These are phyloP conservation scores for Termitomyces heimii DNA, from an alignment of 768 basidiomycete genomes.

Conservation along the genomic window DNA sequence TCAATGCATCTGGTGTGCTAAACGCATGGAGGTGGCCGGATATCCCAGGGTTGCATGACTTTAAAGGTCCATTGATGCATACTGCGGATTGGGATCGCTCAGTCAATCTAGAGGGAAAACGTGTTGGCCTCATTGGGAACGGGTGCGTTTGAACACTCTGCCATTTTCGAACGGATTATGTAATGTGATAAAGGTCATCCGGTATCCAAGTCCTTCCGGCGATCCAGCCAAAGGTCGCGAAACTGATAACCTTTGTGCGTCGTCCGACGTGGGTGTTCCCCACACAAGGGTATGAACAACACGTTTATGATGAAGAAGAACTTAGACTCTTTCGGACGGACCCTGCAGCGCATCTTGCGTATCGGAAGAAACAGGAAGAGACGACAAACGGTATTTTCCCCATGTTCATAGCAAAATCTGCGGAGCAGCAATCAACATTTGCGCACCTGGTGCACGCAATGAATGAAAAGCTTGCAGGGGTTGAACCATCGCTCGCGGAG, in stretches of 20 bases:
- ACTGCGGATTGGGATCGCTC: slow-evolving; percentile 26
- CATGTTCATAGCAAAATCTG: slow-evolving; percentile 25
- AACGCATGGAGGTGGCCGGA: slow-evolving; percentile 35
- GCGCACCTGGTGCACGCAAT: slow-evolving; percentile 27
- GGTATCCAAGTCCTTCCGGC: slow-evolving; percentile 29
- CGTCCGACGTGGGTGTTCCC: slow-evolving; percentile 26
- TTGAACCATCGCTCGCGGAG: slow-evolving; percentile 36
- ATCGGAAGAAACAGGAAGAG: slow-evolving; percentile 35
- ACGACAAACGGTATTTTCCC: slow-evolving; percentile 29
- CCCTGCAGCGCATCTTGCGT: slow-evolving; percentile 31
- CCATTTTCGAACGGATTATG: neutral
- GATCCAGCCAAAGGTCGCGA: slow-evolving; percentile 27
- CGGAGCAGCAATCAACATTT: slow-evolving; percentile 23
- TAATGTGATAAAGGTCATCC: slow-evolving; percentile 20
- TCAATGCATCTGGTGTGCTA: slow-evolving; percentile 27
- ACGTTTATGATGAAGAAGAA: slow-evolving; percentile 34
- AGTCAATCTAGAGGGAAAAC: slow-evolving; percentile 28
- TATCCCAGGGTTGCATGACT: slow-evolving; percentile 26
- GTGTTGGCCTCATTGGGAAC: slow-evolving; percentile 32
- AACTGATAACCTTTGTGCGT: slow-evolving; percentile 27
- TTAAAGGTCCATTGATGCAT: slow-evolving; percentile 28
- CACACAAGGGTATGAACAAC: slow-evolving; percentile 20
- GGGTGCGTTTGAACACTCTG: slow-evolving; percentile 15
- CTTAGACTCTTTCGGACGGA: slow-evolving; percentile 29
- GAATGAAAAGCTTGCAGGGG: slow-evolving; percentile 32